A percentile compares a stretch with the other conserved stretches of the same genome.
These are phyloP conservation scores for Chara braunii DNA, from an alignment of 139 green algal genomes.

Conservation along the genomic window DNA sequence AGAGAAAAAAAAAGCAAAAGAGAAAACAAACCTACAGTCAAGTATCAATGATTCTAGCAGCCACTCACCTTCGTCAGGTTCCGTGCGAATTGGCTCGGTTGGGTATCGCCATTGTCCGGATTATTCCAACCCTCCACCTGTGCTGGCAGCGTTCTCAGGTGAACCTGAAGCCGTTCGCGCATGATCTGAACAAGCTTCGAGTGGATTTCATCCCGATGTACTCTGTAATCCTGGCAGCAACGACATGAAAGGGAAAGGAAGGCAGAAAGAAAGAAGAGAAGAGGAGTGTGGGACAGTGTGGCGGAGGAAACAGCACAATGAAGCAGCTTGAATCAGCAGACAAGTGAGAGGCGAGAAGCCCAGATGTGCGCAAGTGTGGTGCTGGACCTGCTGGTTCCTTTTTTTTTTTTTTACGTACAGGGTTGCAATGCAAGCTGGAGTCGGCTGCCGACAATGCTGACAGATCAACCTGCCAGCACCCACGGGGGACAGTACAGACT, in stretches of 20 bases:
- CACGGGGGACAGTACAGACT: too few relatives aligned
- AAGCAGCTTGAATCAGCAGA: not conserved
- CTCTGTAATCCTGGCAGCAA: conserved; percentile 30
- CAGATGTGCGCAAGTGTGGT: not conserved
- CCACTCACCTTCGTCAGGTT: conserved; percentile 47
- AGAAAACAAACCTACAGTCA: not conserved
- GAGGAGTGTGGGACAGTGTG: too few relatives aligned
- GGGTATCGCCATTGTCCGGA: not conserved
- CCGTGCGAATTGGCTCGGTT: conserved; percentile 47
- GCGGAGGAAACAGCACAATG: not conserved
- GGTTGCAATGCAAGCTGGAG: too few relatives aligned
- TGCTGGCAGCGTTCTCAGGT: conserved; percentile 43
- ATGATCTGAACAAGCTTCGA: conserved; percentile 92
- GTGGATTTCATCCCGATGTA: conserved; percentile 56
- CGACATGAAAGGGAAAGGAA: not conserved
- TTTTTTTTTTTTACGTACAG: too few relatives aligned
- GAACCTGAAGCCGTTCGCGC: conserved; percentile 55
- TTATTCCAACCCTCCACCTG: conserved; percentile 52
- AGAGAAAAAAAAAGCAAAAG: too few relatives aligned
- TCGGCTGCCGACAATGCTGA: too few relatives aligned
- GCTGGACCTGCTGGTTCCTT: too few relatives aligned
- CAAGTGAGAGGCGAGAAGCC: not conserved
- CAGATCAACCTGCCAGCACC: too few relatives aligned
- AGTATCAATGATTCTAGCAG: not conserved
- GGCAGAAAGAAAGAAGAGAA: not conserved